Evolutionary conservation across 192 early-diverging fungal species (phyloP), one percentile per base, ranked within the genome.

Genomic region (Linnemannia hyalina): DNA sequence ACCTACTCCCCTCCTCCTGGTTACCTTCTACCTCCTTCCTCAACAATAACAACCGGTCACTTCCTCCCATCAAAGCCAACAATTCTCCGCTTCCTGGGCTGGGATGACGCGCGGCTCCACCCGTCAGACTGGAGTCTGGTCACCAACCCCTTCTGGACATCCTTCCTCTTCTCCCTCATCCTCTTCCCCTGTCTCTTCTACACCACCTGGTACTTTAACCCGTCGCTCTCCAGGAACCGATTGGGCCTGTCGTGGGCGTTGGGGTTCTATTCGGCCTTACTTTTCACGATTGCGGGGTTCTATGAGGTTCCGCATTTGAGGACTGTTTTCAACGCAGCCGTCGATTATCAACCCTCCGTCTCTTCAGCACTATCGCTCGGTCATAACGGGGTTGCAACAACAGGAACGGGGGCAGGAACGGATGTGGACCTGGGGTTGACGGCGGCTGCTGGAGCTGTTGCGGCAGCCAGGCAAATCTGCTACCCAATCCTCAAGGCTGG

Each of bases 221-320:
- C 84, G 18, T 81, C 78, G 20, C 32, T 86, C 3, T 70, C 75
- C 68, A 86, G 78, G 10, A 86, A 86, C 52, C 55, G 84, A n/a
- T 52, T 81, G 60, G 84, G 84, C 15, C 76, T 86, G n/a, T 86
- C 84, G 32, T 86, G 84, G 84, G 84, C 81, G 23, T 20, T 81
- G 20, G 80, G 84, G 0, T 86, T 86, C 18, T 86, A 78, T 44
- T 86, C 84, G 0, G 84, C 84, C 1, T 55, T 49, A 2, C 38
- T 86, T 9, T 81, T 86, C 23, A 81, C 84, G 18, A 36, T 86
- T 35, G 78, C 75, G 2, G 84, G 70, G 6, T 35, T 86, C 2
- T 86, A 86, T 47, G 84, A 86, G 49, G 76, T 77, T 1, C 84
- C 84, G 6, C 74, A 86, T 52, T 26, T 86, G 40, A 40, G 80